Percentiles rank a stretch among this genome's conserved stretches.
These are phyloP conservation scores for Arthrocladium fulminans DNA, from an alignment of 2,329 filamentous ascomycete species.

Conservation along the genomic window DNA sequence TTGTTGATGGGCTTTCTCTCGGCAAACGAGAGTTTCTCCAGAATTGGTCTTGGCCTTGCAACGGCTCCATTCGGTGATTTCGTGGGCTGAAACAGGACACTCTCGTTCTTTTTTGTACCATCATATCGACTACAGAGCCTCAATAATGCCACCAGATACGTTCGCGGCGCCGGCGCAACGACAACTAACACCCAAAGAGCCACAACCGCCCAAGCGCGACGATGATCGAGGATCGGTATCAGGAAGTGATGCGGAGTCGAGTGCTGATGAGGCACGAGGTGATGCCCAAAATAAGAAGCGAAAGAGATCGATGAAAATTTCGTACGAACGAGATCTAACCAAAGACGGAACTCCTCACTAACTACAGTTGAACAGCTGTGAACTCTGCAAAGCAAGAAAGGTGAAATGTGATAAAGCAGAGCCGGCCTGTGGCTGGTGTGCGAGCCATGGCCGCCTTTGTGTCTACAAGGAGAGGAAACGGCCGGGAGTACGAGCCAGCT, in stretches of 20 bases:
- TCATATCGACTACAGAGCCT: not conserved
- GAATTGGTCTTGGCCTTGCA: not conserved
- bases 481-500: constrained; percentile 55
- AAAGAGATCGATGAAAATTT: constrained; percentile 42
- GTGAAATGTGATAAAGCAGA: constrained; percentile 45
- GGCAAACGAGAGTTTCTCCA: not conserved
- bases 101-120: too few relatives aligned
- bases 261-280: not conserved
- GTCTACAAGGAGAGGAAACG: constrained; percentile 65
- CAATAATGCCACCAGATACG: not conserved
- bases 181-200: not conserved
- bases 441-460: constrained; percentile 56
- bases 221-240: not conserved
- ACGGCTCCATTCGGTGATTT: not conserved
- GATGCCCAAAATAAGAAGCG: constrained; percentile 36
- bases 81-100: not conserved
- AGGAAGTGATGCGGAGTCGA: constrained; percentile 6
- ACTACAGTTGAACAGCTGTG: constrained; percentile 28
- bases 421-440: constrained; percentile 61
- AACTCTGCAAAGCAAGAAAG: constrained; percentile 38
- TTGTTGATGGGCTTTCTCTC: not conserved
- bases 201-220: not conserved
- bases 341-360: not conserved
- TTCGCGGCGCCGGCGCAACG: not conserved
- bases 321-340: constrained; percentile 15